These are phyloP conservation scores for California macrophylla DNA, from an alignment of 441 rosid species.

Conservation along the genomic window DNA sequence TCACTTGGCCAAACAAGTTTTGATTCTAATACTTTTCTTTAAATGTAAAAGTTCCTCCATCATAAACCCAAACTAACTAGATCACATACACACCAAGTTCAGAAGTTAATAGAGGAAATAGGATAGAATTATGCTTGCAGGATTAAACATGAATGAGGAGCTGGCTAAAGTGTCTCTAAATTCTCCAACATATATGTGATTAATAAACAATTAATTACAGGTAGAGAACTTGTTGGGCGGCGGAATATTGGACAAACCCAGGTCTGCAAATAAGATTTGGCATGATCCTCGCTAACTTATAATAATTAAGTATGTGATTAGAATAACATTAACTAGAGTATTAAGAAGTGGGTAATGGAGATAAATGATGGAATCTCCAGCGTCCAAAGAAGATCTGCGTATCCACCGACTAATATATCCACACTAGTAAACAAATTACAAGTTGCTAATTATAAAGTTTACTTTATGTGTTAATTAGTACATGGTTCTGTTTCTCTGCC, in stretches of 20 bases:
- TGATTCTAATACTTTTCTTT: too few relatives aligned
- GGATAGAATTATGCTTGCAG: too few relatives aligned
- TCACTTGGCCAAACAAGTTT: too few relatives aligned
- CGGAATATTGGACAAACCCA: neutral
- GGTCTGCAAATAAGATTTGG: neutral
- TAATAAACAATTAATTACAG: neutral
- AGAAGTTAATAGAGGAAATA: too few relatives aligned
- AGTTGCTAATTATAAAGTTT: neutral
- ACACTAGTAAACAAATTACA: neutral
- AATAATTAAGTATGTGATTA: too few relatives aligned
- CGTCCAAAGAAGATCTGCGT: too few relatives aligned
- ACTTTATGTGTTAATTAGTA: neutral
- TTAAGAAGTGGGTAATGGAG: too few relatives aligned
- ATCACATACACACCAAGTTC: too few relatives aligned
- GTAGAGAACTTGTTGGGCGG: too few relatives aligned
- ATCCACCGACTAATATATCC: neutral
- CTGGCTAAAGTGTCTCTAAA: neutral
- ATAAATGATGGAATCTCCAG: neutral
- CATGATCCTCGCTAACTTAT: neutral
- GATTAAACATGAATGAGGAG: neutral
- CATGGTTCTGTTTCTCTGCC: neutral
- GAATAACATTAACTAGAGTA: neutral
- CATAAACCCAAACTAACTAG: too few relatives aligned
- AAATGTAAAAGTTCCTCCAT: too few relatives aligned
- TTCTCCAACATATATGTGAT: neutral